These are phyloP conservation scores for Pythium angustatum DNA, from an alignment of 352 stramenopile genomes.

Conservation along the genomic window DNA sequence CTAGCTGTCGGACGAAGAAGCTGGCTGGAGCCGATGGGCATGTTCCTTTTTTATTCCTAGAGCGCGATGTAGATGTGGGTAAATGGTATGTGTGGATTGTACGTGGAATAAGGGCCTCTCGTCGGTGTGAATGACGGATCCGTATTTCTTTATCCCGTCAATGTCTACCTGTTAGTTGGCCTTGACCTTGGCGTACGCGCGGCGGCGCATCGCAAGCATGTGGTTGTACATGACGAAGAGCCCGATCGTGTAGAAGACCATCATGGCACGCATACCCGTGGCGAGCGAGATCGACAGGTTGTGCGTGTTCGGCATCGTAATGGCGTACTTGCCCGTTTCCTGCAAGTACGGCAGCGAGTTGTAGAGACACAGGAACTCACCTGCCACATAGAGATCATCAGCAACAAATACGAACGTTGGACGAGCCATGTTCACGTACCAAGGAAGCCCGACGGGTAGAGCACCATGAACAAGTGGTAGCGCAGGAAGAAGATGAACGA, in stretches of 20 bases:
- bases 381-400: slow-evolving; percentile 43
- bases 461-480: slow-evolving; percentile 97
- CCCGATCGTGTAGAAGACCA: slow-evolving; percentile 71
- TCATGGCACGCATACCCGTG: slow-evolving; percentile 59
- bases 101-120: too few species aligned
- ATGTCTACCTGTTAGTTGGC: too few species aligned
- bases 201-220: slow-evolving; percentile 83
- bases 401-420: background rate
- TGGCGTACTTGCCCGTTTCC: slow-evolving; percentile 55
- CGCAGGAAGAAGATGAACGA: slow-evolving; percentile 95
- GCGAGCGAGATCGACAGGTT: slow-evolving; percentile 80
- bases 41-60: slow-evolving; percentile 1
- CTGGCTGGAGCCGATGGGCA: background rate
- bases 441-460: slow-evolving; percentile 97
- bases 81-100: slow-evolving; percentile 3
- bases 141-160: too few species aligned
- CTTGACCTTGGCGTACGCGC: slow-evolving; percentile 79
- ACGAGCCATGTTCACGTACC: slow-evolving; percentile 24
- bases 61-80: background rate
- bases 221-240: slow-evolving; percentile 82
- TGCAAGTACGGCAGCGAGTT: slow-evolving; percentile 56
- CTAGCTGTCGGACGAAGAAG: background rate
- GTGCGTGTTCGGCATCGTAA: slow-evolving; percentile 76
- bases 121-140: too few species aligned
- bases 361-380: slow-evolving; percentile 75